Evolutionary conservation across 2,329 filamentous ascomycete species (phyloP).

Genomic region (Nemania sp.): DNA sequence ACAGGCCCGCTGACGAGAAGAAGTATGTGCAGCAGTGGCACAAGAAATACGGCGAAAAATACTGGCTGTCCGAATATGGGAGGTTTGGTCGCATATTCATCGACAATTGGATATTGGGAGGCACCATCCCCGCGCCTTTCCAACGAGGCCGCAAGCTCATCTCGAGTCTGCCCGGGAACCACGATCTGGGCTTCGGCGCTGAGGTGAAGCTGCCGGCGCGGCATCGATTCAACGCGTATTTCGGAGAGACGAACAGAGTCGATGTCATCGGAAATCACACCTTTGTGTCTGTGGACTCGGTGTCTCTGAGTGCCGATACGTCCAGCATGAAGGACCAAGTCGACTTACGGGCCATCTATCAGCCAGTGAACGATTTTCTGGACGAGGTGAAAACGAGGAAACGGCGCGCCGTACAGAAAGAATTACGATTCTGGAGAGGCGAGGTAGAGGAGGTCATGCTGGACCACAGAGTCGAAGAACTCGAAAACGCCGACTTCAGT

Average conservation of each 20-base stretch:
- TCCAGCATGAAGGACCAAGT: constrained; percentile 56
- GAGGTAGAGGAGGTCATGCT: constrained; percentile 60
- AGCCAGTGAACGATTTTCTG: constrained; percentile 77
- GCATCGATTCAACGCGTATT: constrained; percentile 82
- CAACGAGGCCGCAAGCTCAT: constrained; percentile 77
- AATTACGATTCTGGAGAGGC: constrained; percentile 68
- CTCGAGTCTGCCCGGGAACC: constrained; percentile 87
- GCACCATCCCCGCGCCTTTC: constrained; percentile 58
- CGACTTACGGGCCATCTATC: constrained; percentile 69
- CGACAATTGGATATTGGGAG: constrained; percentile 65
- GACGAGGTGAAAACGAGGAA: constrained; percentile 67
- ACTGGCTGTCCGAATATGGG: constrained; percentile 84
- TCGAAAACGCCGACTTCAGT: constrained; percentile 52
- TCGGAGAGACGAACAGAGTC: constrained; percentile 88
- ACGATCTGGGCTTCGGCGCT: constrained; percentile 89
- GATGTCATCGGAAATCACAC: constrained; percentile 95
- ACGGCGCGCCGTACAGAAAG: constrained; percentile 68
- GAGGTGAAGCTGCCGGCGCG: constrained; percentile 81
- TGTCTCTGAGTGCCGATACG: constrained; percentile 78
- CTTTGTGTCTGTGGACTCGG: constrained; percentile 86
- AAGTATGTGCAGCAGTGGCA: constrained; percentile 68
- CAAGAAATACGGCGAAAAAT: constrained; percentile 76
- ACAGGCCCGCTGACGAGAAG: constrained; percentile 57
- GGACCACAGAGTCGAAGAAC: constrained; percentile 63
- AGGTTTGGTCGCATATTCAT: constrained; percentile 89